phyloP scores from a whole-genome alignment of 1,284 basidiomycete species.

The Malassezia sp. region DNA sequence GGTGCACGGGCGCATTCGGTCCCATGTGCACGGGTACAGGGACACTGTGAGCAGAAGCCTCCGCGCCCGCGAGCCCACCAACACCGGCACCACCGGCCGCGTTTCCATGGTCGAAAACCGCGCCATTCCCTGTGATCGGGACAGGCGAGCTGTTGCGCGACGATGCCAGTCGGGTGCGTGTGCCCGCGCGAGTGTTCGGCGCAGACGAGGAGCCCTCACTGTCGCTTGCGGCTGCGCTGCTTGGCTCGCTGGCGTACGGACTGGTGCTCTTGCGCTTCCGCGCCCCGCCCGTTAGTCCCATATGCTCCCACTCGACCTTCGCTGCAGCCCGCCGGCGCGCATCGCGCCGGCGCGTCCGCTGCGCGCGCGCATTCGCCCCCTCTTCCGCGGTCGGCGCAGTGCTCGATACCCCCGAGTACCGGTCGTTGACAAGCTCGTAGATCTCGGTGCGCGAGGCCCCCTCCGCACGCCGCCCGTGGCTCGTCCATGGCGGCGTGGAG shows the following conservation, averaged over 20 bases:
- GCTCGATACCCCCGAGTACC: slow-evolving; percentile 37
- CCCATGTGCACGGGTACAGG: background rate
- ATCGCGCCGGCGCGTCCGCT: slow-evolving; percentile 24
- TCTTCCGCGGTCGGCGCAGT: slow-evolving; percentile 31
- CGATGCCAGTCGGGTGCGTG: background rate
- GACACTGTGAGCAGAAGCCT: background rate
- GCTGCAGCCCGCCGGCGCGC: slow-evolving; percentile 24
- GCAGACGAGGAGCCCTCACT: background rate
- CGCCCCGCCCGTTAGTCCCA: slow-evolving; percentile 33
- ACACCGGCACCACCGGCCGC: too few species aligned
- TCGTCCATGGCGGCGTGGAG: slow-evolving; percentile 4
- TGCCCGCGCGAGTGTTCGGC: background rate
- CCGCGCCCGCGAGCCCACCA: too few species aligned
- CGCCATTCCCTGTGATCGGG: background rate
- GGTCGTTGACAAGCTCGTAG: slow-evolving; percentile 37
- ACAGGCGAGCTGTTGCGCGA: slow-evolving; percentile 10
- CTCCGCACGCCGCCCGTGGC: slow-evolving; percentile 1
- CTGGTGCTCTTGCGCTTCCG: slow-evolving; percentile 39
- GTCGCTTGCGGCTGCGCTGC: slow-evolving; percentile 3
- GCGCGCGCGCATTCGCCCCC: slow-evolving; percentile 25
- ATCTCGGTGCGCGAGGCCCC: slow-evolving; percentile 10
- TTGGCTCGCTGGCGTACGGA: slow-evolving; percentile 22
- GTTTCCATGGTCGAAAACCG: too few species aligned
- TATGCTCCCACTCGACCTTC: slow-evolving; percentile 33
- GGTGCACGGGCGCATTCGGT: slow-evolving; percentile 7